A percentile compares a stretch with the other conserved stretches of the same genome.
Evolutionary conservation across 768 basidiomycete genomes (phyloP).

Genomic region (Boletus vermiculosoides): DNA sequence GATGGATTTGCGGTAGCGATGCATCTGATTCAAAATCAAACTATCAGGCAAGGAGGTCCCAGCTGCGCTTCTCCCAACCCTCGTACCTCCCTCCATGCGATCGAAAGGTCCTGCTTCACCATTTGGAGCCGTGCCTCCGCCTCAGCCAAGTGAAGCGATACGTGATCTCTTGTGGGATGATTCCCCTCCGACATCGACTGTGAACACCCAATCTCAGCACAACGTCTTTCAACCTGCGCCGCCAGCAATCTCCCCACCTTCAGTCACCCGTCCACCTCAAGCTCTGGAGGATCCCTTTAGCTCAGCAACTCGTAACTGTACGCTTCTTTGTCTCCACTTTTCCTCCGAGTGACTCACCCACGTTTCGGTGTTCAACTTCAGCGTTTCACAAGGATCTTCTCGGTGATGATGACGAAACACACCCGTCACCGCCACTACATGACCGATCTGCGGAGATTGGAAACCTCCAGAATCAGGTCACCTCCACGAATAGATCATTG

Average conservation of each 20-base stretch:
- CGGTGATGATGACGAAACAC: conserved; percentile 61
- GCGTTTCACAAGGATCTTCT: conserved; percentile 54
- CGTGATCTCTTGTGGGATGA: conserved; percentile 57
- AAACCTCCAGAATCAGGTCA: conserved; percentile 81
- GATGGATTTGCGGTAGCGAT: conserved; percentile 96
- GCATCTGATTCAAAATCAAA: conserved; percentile 87
- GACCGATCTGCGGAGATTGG: conserved; percentile 86
- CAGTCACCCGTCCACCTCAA: conserved; percentile 20
- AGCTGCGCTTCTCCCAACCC: conserved; percentile 58
- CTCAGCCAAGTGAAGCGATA: conserved; percentile 39
- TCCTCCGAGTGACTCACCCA: conserved; percentile 6
- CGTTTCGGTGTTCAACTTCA: conserved; percentile 1
- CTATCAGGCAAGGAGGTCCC: conserved; percentile 79
- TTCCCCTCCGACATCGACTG: conserved; percentile 42
- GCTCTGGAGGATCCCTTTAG: conserved; percentile 51
- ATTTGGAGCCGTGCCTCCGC: conserved; percentile 38
- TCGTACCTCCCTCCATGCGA: conserved; percentile 85
- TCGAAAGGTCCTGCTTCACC: conserved; percentile 33
- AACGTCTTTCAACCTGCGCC: conserved; percentile 28
- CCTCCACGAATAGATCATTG: conserved; percentile 73
- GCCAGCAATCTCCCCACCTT: conserved; percentile 32
- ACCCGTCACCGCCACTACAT: conserved; percentile 52
- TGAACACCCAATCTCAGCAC: conserved; percentile 35
- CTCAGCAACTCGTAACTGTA: conserved; percentile 29
- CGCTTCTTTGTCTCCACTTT: neutral